Evolutionary conservation across 768 basidiomycete species (phyloP).

Genomic region (Boletus reticulatus): DNA sequence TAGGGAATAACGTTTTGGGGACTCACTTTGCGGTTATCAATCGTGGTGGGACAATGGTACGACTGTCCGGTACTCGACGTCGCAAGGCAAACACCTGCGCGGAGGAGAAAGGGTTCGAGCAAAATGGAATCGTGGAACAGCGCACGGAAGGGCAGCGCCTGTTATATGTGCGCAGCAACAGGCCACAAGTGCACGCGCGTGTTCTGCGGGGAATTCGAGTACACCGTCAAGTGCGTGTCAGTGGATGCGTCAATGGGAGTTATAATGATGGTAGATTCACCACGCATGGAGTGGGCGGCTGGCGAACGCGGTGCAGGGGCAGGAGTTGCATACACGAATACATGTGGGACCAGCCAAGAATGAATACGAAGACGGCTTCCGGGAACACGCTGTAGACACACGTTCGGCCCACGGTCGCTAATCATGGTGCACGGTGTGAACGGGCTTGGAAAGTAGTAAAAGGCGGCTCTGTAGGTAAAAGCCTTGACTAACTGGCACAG

Average conservation of each 20-base stretch:
- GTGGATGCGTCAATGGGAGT: conserved; percentile 4
- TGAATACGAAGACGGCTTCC: conserved; percentile 6
- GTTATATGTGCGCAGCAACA: conserved; percentile 23
- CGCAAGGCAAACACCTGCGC: neutral
- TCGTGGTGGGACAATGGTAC: neutral
- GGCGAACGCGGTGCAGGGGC: conserved; percentile 13
- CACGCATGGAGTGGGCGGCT: conserved; percentile 10
- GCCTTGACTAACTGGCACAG: neutral
- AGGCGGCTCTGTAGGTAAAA: neutral
- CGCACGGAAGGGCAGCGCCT: conserved; percentile 6
- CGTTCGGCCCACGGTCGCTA: neutral
- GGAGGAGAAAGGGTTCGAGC: neutral
- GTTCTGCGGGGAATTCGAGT: conserved; percentile 13
- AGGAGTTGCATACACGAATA: conserved; percentile 13
- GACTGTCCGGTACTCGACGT: neutral
- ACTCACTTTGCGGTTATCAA: conserved; percentile 17
- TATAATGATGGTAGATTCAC: conserved; percentile 4
- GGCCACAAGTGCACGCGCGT: conserved; percentile 8
- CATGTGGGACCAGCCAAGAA: conserved; percentile 18
- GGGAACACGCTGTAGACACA: conserved; percentile 15
- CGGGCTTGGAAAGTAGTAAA: neutral
- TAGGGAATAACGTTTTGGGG: neutral
- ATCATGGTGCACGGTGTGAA: neutral
- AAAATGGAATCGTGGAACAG: conserved; percentile 10
- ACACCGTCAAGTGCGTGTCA: conserved; percentile 11